These are phyloP conservation scores for Rhododendron kiyosumense DNA, from an alignment of 148 eudicot species.

Conservation along the genomic window DNA sequence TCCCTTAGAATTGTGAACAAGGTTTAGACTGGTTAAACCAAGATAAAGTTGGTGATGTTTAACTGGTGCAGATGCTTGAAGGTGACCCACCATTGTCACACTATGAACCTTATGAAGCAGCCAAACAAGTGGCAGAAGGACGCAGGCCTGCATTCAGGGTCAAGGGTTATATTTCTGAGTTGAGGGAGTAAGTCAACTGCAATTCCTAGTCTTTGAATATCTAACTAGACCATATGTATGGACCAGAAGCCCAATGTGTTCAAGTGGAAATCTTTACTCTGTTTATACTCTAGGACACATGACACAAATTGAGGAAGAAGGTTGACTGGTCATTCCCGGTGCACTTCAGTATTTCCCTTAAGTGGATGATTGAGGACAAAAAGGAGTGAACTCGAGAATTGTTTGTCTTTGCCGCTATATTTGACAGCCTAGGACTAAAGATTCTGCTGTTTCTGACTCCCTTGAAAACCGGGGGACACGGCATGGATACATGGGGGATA, in stretches of 20 bases:
- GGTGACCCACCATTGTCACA: constrained; percentile 72
- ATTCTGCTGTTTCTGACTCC: neutral
- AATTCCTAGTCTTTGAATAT: constrained; percentile 2
- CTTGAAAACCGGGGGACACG: neutral
- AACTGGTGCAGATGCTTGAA: constrained; percentile 62
- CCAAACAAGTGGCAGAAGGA: constrained; percentile 71
- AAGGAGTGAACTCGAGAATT: neutral
- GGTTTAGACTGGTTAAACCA: neutral
- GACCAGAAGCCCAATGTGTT: neutral
- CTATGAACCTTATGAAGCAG: constrained; percentile 80
- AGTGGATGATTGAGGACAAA: neutral
- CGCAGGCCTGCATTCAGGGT: constrained; percentile 66
- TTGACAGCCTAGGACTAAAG: neutral
- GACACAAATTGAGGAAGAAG: neutral
- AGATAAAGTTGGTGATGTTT: constrained; percentile 10
- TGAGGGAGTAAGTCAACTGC: constrained; percentile 64
- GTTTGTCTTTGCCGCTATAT: neutral
- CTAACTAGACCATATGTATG: neutral
- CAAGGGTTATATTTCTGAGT: constrained; percentile 52
- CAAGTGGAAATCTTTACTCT: neutral
- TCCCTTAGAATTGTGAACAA: neutral
- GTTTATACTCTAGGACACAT: neutral
- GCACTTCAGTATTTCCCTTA: neutral
- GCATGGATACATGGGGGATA: no score
- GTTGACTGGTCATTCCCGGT: neutral